Base-by-base conservation (phyloP, 2,329 filamentous ascomycete species). In the Akanthomyces uredinophilus region DNA sequence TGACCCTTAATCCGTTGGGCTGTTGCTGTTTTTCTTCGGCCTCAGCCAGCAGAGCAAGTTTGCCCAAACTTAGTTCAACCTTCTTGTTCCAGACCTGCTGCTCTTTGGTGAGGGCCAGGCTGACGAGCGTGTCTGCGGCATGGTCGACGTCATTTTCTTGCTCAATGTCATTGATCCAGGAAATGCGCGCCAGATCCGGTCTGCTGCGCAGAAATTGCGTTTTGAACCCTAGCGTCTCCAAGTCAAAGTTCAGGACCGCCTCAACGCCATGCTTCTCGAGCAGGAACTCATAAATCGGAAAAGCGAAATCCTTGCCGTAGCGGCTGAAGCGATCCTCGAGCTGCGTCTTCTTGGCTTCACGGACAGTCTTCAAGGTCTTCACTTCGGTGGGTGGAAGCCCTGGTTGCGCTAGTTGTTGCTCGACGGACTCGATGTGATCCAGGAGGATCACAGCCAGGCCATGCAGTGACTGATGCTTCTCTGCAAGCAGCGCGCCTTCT, bases 151-250 rank as follows among this genome's bases (percentile, higher is more conserved):
- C 87, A 63, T 87, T 82, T 71, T 95, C 90, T 27, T 84, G 83
- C 64, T 87, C 81, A 8, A 98, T 83, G 71, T 98, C 93, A 72
- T 99, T 96, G 77, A 99, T 96, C 95, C 95, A 99, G 54, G 88
- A 87, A 50, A 99, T 81, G 68, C 91, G 91, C 32, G 88, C 87
- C 65, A 92, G 86, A 65, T 87, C 82, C 0, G 87, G 83, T 65
- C 87, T 85, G 61, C 85, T 87, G 47, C 90, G 86, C 53, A 99
- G 80, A 69, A 92, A 99, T 57, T 82, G 81, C 0, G 92, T 96
- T 61, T 96, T 83, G 69, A 87, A 88, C n/a, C 78, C 77, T 56
- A 84, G 77, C 66, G 87, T 86, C 69, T 93, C 89, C 61, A 86
- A 77, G 29, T 87, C 80, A 63, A 90, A 90, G 68, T 87, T 83